Percentiles rank a stretch among this genome's conserved stretches.
phyloP scores from a whole-genome alignment of 1,284 basidiomycete genomes.

The Veloboletus limbatus region DNA sequence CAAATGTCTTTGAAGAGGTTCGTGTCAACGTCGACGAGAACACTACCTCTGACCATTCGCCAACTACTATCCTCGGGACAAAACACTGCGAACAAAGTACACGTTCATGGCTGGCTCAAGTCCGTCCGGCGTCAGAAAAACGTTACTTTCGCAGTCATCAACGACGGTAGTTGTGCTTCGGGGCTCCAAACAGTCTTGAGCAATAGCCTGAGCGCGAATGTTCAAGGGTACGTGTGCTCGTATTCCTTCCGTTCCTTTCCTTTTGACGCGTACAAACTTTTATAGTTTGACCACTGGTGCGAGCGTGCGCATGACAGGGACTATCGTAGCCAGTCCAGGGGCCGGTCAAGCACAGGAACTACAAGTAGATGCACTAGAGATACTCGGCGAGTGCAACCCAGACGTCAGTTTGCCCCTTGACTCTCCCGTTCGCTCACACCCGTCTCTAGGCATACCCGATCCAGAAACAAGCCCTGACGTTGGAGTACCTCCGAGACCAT shows the following conservation, averaged over 20 bases:
- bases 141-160: slow-evolving; percentile 78
- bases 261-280: slow-evolving; percentile 6
- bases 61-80: slow-evolving; percentile 45
- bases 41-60: slow-evolving; percentile 52
- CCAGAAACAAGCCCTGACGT: slow-evolving; percentile 77
- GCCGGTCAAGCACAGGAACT: slow-evolving; percentile 74
- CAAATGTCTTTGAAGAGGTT: slow-evolving; percentile 32
- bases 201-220: slow-evolving; percentile 18
- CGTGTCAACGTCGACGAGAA: slow-evolving; percentile 24
- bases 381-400: slow-evolving; percentile 76
- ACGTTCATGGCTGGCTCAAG: slow-evolving; percentile 79
- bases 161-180: slow-evolving; percentile 71
- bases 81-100: slow-evolving; percentile 21
- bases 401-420: slow-evolving; percentile 45
- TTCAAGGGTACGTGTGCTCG: slow-evolving; percentile 16
- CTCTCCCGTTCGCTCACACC: slow-evolving; percentile 9
- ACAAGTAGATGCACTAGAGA: slow-evolving; percentile 58
- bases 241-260: neutral
- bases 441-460: slow-evolving; percentile 71
- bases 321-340: slow-evolving; percentile 63
- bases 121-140: slow-evolving; percentile 85
- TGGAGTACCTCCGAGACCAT: slow-evolving; percentile 77
- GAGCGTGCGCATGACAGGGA: slow-evolving; percentile 67
- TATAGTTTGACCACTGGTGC: slow-evolving; percentile 70
- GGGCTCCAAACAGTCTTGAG: slow-evolving; percentile 78